Evolutionary conservation across 345 rosid genomes (phyloP), one percentile per base, ranked within the genome.

Genomic region (Citrus reticulata): DNA sequence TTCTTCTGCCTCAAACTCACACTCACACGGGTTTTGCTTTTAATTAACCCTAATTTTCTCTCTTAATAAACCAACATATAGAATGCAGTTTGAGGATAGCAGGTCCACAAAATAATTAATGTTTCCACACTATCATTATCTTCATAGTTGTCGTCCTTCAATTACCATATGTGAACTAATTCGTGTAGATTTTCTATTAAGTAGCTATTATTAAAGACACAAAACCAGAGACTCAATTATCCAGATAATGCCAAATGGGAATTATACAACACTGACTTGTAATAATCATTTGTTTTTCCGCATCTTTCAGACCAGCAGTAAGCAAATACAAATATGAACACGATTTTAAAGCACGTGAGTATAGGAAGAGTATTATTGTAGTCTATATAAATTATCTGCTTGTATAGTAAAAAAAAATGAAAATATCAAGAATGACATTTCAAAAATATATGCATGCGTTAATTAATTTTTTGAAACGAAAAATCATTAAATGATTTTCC

Each of bases 161-260:
- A 9, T 3, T 74, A 19, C 58, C 59, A 24, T 17, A 54, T 57
- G 6, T 49, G 8, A 0, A 25, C 58, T 25, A 6, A 35, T 17
- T 24, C 13, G 4, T 35, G 24, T n/a, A 59, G 76, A 73, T 73
- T 73, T 59, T 73, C 34, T 39, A 25, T 57, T 73, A 73, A 73
- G 37, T 37, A 71, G 42, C 42, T 70, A 70, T 70, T 70, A 70
- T 68, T 11, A 49, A 70, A 54, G 39, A 9, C 5, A 7, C 58
- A 46, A 25, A 70, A 20, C 58, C 20, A 5, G 58, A 51, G 20
- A 54, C 22, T 54, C 58, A 54, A 54, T 5, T 17, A 8, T 5
- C 10, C 22, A 54, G 58, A 54, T 17, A 54, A 17, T 54, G 20
- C 58, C 69, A 65, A 7, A 34, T 65, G 69, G 42, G 20, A 65